These are phyloP conservation scores for Tieghemiomyces parasiticus DNA, from an alignment of 192 early-diverging fungal species.

Conservation along the genomic window DNA sequence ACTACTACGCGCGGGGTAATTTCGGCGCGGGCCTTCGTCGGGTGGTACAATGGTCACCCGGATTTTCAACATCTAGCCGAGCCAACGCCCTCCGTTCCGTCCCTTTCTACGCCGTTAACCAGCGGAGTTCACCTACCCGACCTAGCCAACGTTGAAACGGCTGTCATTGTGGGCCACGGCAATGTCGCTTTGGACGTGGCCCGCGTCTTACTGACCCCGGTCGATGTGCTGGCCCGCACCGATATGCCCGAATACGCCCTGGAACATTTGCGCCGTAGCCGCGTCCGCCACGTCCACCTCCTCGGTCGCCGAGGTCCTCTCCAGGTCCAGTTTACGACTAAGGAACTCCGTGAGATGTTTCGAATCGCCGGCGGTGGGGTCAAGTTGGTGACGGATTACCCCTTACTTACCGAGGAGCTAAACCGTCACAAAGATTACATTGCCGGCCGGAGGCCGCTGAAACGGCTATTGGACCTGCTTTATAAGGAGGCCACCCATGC, in stretches of 20 bases:
- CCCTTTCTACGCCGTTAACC: no score
- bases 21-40: conserved; percentile 15
- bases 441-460: conserved; percentile 44
- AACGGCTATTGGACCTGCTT: conserved; percentile 74
- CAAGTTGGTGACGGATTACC: conserved; percentile 42
- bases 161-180: conserved; percentile 79
- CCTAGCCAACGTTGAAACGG: conserved; percentile 49
- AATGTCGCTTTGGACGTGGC: conserved; percentile 92
- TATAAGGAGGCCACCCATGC: conserved; percentile 33
- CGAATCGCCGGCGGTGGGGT: conserved; percentile 48
- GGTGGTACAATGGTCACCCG: conserved; percentile 90
- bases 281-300: conserved; percentile 68
- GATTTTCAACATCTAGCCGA: conserved; percentile 34
- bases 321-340: conserved; percentile 88
- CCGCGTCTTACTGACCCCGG: conserved; percentile 59
- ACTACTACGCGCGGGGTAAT: conserved; percentile 16
- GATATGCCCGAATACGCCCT: conserved; percentile 73
- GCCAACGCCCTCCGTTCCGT: no score
- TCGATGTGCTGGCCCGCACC: conserved; percentile 59
- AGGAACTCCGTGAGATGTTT: conserved; percentile 91
- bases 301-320: conserved; percentile 84
- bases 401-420: conserved; percentile 37
- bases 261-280: conserved; percentile 41
- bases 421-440: conserved; percentile 19
- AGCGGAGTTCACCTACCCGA: no score